Evolutionary conservation across 768 basidiomycete species (phyloP).

Genomic region (button mushroom (Agaricus bisporus)): DNA sequence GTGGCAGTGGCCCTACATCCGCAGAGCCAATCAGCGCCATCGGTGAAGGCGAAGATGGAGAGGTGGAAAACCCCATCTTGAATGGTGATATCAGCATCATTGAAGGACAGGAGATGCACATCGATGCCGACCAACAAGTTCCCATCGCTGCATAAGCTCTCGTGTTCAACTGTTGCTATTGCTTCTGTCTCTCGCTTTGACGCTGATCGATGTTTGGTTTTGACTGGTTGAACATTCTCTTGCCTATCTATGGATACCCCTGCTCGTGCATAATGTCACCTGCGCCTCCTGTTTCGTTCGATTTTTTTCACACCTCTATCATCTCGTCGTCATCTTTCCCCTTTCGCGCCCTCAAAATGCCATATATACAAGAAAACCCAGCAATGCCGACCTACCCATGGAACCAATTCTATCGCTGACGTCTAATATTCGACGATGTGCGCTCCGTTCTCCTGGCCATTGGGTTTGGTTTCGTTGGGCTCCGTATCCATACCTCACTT

Average conservation of each 20-base stretch:
- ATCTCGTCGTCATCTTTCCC: constrained; percentile 15
- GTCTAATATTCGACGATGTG: no score
- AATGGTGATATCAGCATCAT: constrained; percentile 20
- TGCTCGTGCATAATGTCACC: constrained; percentile 16
- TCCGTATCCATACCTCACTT: constrained; percentile 3
- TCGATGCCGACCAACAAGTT: constrained; percentile 31
- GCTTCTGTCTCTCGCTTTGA: constrained; percentile 8
- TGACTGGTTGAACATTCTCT: constrained; percentile 7
- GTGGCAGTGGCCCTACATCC: constrained; percentile 24
- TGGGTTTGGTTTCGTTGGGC: not conserved
- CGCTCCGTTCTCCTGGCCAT: no score
- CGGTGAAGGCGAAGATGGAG: constrained; percentile 30
- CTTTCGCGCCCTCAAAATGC: constrained; percentile 18
- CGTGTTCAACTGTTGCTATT: constrained; percentile 5
- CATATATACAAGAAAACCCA: constrained; percentile 24
- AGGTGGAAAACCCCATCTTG: constrained; percentile 21
- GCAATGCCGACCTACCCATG: constrained; percentile 13
- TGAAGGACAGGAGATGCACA: constrained; percentile 36
- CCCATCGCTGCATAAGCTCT: constrained; percentile 14
- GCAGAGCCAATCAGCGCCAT: constrained; percentile 32
- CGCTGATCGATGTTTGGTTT: constrained; percentile 12
- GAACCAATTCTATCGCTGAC: no score
- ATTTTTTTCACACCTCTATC: not conserved
- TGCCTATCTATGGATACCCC: constrained; percentile 25
- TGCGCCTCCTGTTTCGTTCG: constrained; percentile 8